A percentile compares a stretch with the other conserved stretches of the same genome.
Conservation (phyloP, 2,329 filamentous ascomycete genomes). For the Thielaviopsis euricoi region DNA sequence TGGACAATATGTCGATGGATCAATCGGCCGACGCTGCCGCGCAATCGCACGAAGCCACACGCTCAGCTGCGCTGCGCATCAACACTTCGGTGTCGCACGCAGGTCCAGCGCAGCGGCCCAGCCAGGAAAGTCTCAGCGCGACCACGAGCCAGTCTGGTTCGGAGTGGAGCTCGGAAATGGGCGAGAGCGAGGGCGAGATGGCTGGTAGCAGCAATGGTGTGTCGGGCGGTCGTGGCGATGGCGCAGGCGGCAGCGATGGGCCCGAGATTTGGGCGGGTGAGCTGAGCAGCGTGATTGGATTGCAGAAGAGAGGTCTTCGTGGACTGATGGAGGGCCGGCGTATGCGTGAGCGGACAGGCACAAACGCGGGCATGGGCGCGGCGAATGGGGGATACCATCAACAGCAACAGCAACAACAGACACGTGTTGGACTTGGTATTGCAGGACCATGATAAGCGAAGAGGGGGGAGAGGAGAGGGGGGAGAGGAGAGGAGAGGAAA, state of each 20-base stretch:
- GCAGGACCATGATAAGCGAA: conserved; percentile 19
- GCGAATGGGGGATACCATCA: conserved; percentile 17
- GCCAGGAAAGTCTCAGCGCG: conserved; percentile 32
- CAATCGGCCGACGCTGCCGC: not conserved
- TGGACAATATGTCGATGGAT: conserved; percentile 6
- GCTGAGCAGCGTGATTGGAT: conserved; percentile 75
- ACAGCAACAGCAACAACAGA: conserved; percentile 15
- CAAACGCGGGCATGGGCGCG: conserved; percentile 18
- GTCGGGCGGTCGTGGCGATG: too few relatives aligned
- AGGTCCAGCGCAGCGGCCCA: conserved; percentile 18
- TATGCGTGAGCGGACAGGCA: conserved; percentile 55
- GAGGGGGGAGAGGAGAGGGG: not conserved
- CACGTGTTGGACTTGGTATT: conserved; percentile 35
- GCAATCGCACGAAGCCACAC: conserved; percentile 15
- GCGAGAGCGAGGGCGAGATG: conserved; percentile 31
- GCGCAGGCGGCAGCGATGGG: conserved; percentile 12
- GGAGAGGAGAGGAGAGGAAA: not conserved
- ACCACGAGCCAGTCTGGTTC: conserved; percentile 35
- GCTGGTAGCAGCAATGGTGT: conserved; percentile 14
- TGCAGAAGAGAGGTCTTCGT: conserved; percentile 83
- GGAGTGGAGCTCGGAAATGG: conserved; percentile 40
- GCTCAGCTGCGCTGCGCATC: conserved; percentile 28
- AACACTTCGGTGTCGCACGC: conserved; percentile 26
- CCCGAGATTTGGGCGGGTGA: conserved; percentile 66
- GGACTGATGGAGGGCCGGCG: conserved; percentile 89